Evolutionary conservation across 2,329 filamentous ascomycete species (phyloP).

Genomic region (Penicillium digitatum): DNA sequence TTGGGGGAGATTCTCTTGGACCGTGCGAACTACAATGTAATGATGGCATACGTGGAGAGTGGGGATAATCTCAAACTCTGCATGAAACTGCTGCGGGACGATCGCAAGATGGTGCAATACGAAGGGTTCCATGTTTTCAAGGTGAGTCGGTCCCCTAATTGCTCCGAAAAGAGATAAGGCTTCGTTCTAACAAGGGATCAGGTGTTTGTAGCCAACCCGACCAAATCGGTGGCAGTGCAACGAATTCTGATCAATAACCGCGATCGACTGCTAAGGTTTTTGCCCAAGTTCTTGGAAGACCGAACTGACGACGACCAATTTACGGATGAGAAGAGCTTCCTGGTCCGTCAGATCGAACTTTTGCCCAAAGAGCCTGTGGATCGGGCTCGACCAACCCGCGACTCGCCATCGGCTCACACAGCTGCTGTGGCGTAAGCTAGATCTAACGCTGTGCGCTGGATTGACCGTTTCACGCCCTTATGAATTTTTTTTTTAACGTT

Average conservation of each 20-base stretch:
- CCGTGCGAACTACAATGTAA: constrained; percentile 93
- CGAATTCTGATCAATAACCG: constrained; percentile 95
- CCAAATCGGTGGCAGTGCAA: constrained; percentile 94
- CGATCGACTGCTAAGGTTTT: constrained; percentile 81
- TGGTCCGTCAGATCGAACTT: constrained; percentile 83
- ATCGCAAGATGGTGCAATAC: constrained; percentile 98
- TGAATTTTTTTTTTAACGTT: constrained; percentile 4
- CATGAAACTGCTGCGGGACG: constrained; percentile 94
- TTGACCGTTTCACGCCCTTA: constrained; percentile 11
- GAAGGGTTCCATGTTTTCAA: constrained; percentile 99
- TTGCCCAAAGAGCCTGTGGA: constrained; percentile 43
- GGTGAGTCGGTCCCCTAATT: constrained; percentile 38
- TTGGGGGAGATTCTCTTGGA: constrained; percentile 92
- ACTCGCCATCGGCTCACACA: constrained; percentile 28
- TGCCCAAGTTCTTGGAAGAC: constrained; percentile 89
- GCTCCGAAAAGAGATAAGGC: neutral
- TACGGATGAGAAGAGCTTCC: constrained; percentile 93
- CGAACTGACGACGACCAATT: constrained; percentile 97
- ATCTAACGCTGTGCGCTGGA: constrained; percentile 13
- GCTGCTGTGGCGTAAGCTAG: constrained; percentile 27
- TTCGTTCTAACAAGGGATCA: constrained; percentile 30
- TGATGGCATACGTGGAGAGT: constrained; percentile 94
- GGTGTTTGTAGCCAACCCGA: constrained; percentile 97
- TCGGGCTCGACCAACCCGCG: constrained; percentile 27
- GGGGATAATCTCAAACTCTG: constrained; percentile 96